Conservation (phyloP, 257 asterid species). For the Gentiana macrophylla region DNA sequence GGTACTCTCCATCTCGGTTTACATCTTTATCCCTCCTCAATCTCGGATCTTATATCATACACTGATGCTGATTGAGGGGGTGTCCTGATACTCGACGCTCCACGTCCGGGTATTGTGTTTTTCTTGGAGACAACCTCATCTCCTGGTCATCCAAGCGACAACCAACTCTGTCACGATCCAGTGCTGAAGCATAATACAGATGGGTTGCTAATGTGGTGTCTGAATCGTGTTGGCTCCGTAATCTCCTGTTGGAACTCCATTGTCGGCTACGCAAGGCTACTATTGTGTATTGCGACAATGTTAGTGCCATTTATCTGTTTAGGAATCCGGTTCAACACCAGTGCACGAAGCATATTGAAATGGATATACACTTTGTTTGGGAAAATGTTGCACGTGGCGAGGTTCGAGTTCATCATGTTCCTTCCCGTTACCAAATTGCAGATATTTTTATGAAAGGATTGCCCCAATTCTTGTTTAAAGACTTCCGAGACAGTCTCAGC, state of each 20-base stretch:
- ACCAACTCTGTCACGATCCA: background rate
- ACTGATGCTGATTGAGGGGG: background rate
- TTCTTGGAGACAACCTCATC: background rate
- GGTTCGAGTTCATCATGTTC: too few species aligned
- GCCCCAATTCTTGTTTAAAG: too few species aligned
- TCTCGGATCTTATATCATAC: background rate
- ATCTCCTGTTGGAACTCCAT: too few species aligned
- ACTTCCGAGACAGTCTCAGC: too few species aligned
- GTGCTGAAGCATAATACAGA: background rate
- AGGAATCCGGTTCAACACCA: background rate
- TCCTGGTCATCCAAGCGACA: constrained; percentile 1
- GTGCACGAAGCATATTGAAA: background rate
- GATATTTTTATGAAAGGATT: too few species aligned
- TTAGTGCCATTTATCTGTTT: background rate
- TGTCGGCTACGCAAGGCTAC: too few species aligned
- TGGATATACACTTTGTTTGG: too few species aligned
- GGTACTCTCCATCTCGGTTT: background rate
- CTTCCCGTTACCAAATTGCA: too few species aligned
- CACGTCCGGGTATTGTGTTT: background rate
- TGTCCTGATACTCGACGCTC: background rate
- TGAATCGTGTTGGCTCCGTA: background rate
- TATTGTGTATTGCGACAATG: background rate
- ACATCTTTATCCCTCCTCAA: background rate
- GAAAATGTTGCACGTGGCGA: too few species aligned
- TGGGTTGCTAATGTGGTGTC: background rate